Conservation (phyloP, 345 rosid genomes). For the Sonneratia alba region DNA sequence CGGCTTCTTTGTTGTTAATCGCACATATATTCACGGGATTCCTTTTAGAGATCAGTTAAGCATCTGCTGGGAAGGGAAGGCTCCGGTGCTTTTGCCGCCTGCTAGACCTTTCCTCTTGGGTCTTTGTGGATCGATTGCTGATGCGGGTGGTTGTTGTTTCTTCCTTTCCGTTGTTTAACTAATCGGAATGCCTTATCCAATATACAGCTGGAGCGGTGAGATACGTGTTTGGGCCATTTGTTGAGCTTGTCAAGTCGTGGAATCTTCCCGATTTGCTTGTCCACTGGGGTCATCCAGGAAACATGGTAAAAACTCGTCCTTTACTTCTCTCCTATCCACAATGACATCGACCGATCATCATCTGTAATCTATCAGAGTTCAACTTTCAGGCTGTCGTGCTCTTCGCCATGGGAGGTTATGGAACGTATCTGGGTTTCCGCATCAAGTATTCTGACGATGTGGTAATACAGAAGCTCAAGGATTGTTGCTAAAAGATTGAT, state of each 20-base stretch:
- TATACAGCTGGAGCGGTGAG: conserved; percentile 56
- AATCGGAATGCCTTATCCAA: not conserved
- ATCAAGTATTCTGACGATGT: conserved; percentile 61
- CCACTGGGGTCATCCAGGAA: conserved; percentile 96
- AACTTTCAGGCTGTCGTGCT: conserved; percentile 72
- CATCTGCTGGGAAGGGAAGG: no score
- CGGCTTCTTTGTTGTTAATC: not conserved
- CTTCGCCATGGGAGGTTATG: conserved; percentile 95
- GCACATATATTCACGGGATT: no score
- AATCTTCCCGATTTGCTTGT: conserved; percentile 87
- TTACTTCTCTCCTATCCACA: not conserved
- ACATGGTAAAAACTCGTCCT: conserved; percentile 43
- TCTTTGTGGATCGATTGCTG: no score
- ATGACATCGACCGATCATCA: not conserved
- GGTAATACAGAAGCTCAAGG: conserved; percentile 30
- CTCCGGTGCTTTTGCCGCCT: no score
- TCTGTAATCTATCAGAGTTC: not conserved
- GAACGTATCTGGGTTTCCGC: conserved; percentile 83
- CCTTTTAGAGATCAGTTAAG: no score
- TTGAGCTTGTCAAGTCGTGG: conserved; percentile 65
- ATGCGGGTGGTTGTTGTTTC: not conserved
- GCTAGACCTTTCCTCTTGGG: no score
- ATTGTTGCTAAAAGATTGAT: not conserved
- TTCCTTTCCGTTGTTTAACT: not conserved
- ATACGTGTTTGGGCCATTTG: conserved; percentile 63